Evolutionary conservation across 1,139 yeast genomes (phyloP).

Genomic region (Hemisphaericaspora subhashii): DNA sequence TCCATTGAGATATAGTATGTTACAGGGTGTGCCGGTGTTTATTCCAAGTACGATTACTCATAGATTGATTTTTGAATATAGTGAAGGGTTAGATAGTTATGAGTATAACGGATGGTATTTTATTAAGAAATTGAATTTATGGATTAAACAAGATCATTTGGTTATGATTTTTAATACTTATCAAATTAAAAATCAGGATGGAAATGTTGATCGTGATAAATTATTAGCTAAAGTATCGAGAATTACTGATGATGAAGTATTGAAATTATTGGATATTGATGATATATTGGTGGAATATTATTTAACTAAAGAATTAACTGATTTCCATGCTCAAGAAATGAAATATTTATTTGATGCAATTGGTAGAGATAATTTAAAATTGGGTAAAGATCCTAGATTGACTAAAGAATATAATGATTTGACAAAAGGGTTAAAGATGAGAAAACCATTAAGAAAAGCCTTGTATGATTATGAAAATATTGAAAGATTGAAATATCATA

Average conservation of each 20-base stretch:
- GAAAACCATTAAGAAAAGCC: slow-evolving; percentile 28
- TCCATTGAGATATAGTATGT: slow-evolving; percentile 24
- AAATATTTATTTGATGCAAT: slow-evolving; percentile 19
- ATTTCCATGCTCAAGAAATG: slow-evolving; percentile 33
- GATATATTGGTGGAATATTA: slow-evolving; percentile 33
- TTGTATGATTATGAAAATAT: slow-evolving; percentile 29
- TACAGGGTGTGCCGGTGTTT: slow-evolving; percentile 41
- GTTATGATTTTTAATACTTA: slow-evolving; percentile 6
- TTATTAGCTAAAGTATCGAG: slow-evolving; percentile 17
- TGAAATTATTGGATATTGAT: slow-evolving; percentile 30
- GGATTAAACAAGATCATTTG: slow-evolving; percentile 24
- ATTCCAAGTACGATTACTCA: slow-evolving; percentile 30
- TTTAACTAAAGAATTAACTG: slow-evolving; percentile 29
- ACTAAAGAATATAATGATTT: slow-evolving; percentile 18
- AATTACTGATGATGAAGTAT: slow-evolving; percentile 22
- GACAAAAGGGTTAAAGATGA: slow-evolving; percentile 23
- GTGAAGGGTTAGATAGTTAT: slow-evolving; percentile 23
- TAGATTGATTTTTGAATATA: slow-evolving; percentile 31
- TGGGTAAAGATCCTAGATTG: slow-evolving; percentile 13
- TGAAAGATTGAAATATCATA: slow-evolving; percentile 19
- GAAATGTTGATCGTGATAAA: slow-evolving; percentile 19
- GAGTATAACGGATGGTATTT: slow-evolving; percentile 25
- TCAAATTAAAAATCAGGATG: slow-evolving; percentile 1
- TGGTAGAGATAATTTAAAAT: slow-evolving; percentile 20
- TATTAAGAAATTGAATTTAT: slow-evolving; percentile 30